Evolutionary conservation across 2,329 filamentous ascomycete genomes (phyloP), one percentile per base, ranked within the genome.

Genomic region (Malbranchea zuffiana): DNA sequence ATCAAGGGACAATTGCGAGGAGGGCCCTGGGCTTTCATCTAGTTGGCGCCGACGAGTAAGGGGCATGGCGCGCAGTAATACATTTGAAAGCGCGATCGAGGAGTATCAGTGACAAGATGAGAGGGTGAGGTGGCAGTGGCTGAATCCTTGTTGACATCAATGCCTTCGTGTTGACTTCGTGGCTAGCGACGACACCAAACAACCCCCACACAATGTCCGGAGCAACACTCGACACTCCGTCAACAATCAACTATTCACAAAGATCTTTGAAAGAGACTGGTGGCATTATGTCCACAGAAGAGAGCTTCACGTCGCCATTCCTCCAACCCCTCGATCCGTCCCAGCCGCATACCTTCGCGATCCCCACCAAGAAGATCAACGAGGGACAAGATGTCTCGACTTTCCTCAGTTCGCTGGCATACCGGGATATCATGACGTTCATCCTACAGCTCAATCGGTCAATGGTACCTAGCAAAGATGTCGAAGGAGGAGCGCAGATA

Each of bases 391-490:
- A 96, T 67, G 82, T 98, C 37, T 60, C 74, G 13, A 74, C 72
- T 44, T 98, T 96, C 59, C 74, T 93, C 36, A 72, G 71, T 6
- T 86, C 83, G 32, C 75, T 74, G 47, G 90, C 85, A 29, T 95
- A 96, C 62, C 72, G 76, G 41, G 85, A 95, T 54, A 82, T 98
- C 37, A 81, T 84, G 59, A 72, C 75, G 31, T 96, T 94, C 57
- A 66, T 96, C 31, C 69, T 93, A 47, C 90, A 96, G 62, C 76
- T 98, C 32, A 96, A 94, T 58, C 76, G 80, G 40, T 74, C 87
- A 7, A 75, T 96, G 62, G 82, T 88, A 47, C 87, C 88, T 0
- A 67, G 75, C 13, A 77, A 71, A 47, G 54, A 60, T 24, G 56
- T 57, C 13, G 50, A 59, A 46, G 50, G 31, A 12, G 42, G 34